These are phyloP conservation scores for Gloeostereum incarnatum DNA, from an alignment of 768 basidiomycete genomes.

Conservation along the genomic window DNA sequence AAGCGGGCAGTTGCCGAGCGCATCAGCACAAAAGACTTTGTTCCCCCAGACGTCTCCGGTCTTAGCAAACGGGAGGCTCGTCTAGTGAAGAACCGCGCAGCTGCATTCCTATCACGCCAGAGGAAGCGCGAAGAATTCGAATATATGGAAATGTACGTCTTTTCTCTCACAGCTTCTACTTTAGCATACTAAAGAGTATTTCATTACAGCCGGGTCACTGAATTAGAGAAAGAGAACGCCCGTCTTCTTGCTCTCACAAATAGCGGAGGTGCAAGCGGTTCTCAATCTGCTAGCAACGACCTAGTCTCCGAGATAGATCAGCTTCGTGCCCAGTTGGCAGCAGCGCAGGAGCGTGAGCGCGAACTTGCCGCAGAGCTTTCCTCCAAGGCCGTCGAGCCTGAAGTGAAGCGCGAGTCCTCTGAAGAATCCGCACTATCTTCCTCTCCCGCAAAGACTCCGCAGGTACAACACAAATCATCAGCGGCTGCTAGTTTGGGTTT, in stretches of 20 bases:
- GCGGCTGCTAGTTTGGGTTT: conserved; percentile 60
- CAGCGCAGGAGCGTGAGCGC: conserved; percentile 57
- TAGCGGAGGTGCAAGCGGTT: too few relatives aligned
- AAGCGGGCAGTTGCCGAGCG: conserved; percentile 41
- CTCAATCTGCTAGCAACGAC: too few relatives aligned
- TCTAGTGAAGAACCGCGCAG: conserved; percentile 86
- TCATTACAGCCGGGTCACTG: conserved; percentile 60
- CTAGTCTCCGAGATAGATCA: conserved; percentile 55
- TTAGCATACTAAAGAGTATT: conserved; percentile 7
- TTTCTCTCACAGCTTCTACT: conserved; percentile 7
- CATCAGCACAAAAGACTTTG: conserved; percentile 67
- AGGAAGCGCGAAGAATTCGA: conserved; percentile 91
- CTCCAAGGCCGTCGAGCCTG: conserved; percentile 21
- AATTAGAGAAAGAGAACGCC: conserved; percentile 79
- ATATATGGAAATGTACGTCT: conserved; percentile 78
- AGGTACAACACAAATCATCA: conserved; percentile 46
- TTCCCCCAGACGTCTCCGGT: conserved; percentile 83
- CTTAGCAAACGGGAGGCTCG: conserved; percentile 87
- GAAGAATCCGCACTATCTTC: conserved; percentile 42
- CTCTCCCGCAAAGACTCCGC: conserved; percentile 25
- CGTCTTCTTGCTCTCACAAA: conserved; percentile 55
- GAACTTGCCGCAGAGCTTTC: conserved; percentile 57
- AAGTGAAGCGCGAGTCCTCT: conserved; percentile 50
- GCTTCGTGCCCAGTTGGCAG: conserved; percentile 55
- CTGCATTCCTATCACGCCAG: conserved; percentile 86